Evolutionary conservation across 192 early-diverging fungal genomes (phyloP), one percentile per base, ranked within the genome.

Genomic region (Coemansia asiatica): DNA sequence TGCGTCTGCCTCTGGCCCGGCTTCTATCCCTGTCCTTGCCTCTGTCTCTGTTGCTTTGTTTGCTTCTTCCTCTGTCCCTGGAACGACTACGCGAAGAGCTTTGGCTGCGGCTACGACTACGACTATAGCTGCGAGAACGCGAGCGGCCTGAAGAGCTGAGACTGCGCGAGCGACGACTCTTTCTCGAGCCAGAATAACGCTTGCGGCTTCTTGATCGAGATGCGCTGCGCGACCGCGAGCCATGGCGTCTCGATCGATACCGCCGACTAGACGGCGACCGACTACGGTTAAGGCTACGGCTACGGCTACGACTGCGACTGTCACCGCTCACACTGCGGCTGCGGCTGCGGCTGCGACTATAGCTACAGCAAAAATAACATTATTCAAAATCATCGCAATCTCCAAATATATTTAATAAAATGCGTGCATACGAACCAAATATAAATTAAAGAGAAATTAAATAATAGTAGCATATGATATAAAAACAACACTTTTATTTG

Each of bases 241-340:
- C 35, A 21, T 35, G 56, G 35, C 56, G 56, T 38, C 56, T 33
- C n/a, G 56, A 35, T 2, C 35, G 56, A 23, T 58, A 38, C 29
- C 56, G 56, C 33, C 56, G 28, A 21, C 56, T 29, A 18, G 56
- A 22, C 2, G 33, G 28, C 56, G 56, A 58, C 50, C 68, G 63
- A 47, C 67, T 66, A 16, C 50, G 46, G 28, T 67, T 73, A 18
- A 60, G 44, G 63, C 67, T 69, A 35, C 66, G 54, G 21, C 49
- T 63, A 35, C 48, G 48, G 21, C 61, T 63, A 35, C 48, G 48
- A 31, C 61, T 63, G 23, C 28, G 64, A 27, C 64, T 67, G 56
- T 60, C 40, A 25, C 60, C 47, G 44, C 44, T 44, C 3, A 44
- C 36, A 16, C 58, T 60, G 23, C 61, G 61, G 31, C 61, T 63